Percentiles rank a stretch among this genome's conserved stretches.
phyloP scores from a whole-genome alignment of 148 eudicot genomes.

The Selenicereus undatus region DNA sequence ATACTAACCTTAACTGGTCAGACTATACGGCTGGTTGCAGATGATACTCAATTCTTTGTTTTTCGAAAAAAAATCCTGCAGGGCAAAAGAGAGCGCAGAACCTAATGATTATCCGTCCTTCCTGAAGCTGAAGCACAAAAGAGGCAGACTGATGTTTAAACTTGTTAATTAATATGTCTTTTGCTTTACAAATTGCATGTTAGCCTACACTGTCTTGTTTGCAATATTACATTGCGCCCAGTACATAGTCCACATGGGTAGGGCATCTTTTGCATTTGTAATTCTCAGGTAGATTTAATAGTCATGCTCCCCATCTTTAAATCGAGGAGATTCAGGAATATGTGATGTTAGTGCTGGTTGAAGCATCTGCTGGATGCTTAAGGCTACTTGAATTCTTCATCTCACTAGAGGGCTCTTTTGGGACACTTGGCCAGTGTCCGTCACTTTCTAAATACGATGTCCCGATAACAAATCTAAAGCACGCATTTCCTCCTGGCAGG shows the following conservation, averaged over 20 bases:
- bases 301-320: background rate
- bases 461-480: background rate
- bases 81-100: background rate
- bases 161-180: no score
- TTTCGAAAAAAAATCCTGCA: background rate
- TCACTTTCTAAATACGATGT: background rate
- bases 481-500: background rate
- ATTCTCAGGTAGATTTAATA: background rate
- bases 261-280: background rate
- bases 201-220: background rate
- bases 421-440: background rate
- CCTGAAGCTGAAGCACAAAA: background rate
- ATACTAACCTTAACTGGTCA: background rate
- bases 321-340: background rate
- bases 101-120: background rate
- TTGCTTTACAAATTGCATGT: background rate
- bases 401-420: background rate
- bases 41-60: background rate
- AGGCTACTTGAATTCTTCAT: background rate
- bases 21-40: background rate
- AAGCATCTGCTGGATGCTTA: background rate
- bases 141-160: background rate
- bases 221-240: background rate
- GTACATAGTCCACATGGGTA: background rate
- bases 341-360: background rate